phyloP scores from a whole-genome alignment of 2,329 filamentous ascomycete species.

The Pseudofabraea citricarpa region DNA sequence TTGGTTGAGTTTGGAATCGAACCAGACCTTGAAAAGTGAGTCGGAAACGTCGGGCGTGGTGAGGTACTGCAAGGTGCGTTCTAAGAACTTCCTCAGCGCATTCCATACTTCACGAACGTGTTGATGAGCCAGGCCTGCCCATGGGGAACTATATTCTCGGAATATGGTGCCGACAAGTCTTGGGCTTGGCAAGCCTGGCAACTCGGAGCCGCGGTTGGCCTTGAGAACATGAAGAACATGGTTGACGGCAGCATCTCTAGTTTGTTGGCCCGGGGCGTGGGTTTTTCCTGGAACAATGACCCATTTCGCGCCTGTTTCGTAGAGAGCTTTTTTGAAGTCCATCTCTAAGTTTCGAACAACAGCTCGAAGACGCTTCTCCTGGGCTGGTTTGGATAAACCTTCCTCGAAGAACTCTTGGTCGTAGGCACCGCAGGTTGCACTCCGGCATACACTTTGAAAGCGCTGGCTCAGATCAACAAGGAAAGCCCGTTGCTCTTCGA shows the following conservation, averaged over 20 bases:
- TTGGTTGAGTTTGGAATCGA: slow-evolving; percentile 35
- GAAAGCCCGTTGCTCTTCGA: slow-evolving; percentile 41
- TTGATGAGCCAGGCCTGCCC: slow-evolving; percentile 36
- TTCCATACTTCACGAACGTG: slow-evolving; percentile 33
- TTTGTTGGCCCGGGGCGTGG: too few relatives aligned
- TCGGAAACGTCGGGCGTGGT: slow-evolving; percentile 34
- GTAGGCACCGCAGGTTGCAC: slow-evolving; percentile 47
- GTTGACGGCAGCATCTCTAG: too few relatives aligned
- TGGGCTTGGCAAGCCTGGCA: slow-evolving; percentile 57
- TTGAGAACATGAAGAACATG: slow-evolving; percentile 35
- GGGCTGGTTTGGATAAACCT: slow-evolving; percentile 25
- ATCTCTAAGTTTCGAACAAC: slow-evolving; percentile 45
- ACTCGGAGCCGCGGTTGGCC: slow-evolving; percentile 45
- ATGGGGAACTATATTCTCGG: slow-evolving; percentile 49
- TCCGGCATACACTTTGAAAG: slow-evolving; percentile 39
- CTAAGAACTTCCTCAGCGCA: slow-evolving; percentile 30
- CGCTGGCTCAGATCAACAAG: slow-evolving; percentile 40
- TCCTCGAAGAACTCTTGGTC: slow-evolving; percentile 44
- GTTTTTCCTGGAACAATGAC: too few relatives aligned
- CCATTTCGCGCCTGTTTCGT: slow-evolving; percentile 37
- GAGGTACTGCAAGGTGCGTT: slow-evolving; percentile 28
- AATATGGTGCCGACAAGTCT: slow-evolving; percentile 56
- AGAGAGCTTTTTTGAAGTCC: slow-evolving; percentile 41
- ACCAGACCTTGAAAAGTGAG: slow-evolving; percentile 30
- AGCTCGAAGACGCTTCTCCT: slow-evolving; percentile 45